These are phyloP conservation scores for Vicia faba DNA, from an alignment of 306 rosid genomes.

Conservation along the genomic window DNA sequence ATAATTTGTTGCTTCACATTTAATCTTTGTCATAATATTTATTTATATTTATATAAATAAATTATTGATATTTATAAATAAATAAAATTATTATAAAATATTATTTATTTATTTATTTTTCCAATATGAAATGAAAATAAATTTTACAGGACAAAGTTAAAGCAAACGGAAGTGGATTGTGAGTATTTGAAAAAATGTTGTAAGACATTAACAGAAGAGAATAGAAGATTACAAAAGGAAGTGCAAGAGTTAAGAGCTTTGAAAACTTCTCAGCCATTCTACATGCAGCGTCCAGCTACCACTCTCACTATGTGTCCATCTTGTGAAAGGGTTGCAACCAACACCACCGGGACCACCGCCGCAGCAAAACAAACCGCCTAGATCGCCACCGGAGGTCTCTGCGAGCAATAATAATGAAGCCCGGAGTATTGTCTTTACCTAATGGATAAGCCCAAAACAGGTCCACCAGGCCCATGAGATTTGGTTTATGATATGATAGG, in stretches of 20 bases:
- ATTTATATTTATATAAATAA: not conserved
- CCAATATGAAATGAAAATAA: not conserved
- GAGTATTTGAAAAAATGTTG: constrained; percentile 92
- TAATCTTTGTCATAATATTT: not conserved
- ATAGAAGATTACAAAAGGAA: constrained; percentile 87
- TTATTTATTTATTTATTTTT: not conserved
- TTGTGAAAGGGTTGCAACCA: constrained; percentile 78
- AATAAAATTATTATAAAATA: too few species aligned
- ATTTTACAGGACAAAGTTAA: constrained; percentile 77
- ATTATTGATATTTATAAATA: not conserved
- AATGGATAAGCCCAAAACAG: constrained; percentile 43
- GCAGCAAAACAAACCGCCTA: constrained; percentile 30
- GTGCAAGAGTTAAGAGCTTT: constrained; percentile 89
- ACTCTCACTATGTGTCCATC: constrained; percentile 99
- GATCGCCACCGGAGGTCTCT: not conserved
- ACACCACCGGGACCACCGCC: constrained; percentile 27
- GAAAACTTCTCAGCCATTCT: constrained; percentile 77
- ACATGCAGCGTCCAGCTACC: constrained; percentile 95
- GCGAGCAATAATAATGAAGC: constrained; percentile 24
- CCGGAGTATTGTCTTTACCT: constrained; percentile 39
- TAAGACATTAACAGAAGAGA: constrained; percentile 89
- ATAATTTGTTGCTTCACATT: too few species aligned
- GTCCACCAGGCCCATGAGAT: constrained; percentile 46
- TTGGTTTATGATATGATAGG: constrained; percentile 36
- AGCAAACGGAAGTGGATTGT: constrained; percentile 97